These are phyloP conservation scores for Deuterostichococcus epilithicus DNA, from an alignment of 139 green algal species.

Conservation along the genomic window DNA sequence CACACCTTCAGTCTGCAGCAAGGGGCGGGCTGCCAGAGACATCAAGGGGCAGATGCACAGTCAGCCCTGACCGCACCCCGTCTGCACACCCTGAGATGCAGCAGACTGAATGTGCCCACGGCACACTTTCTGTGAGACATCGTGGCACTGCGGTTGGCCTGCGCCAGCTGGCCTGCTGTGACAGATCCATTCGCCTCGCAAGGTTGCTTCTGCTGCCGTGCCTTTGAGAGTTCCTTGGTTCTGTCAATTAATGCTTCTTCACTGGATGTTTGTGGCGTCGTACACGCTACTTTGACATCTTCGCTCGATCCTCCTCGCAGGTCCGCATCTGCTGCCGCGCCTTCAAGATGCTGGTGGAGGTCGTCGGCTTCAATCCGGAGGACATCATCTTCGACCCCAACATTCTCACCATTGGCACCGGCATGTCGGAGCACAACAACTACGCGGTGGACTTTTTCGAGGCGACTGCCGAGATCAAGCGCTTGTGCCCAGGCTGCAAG, in stretches of 20 bases:
- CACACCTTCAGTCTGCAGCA: too few species aligned
- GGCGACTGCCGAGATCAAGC: conserved; percentile 91
- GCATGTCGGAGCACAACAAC: conserved; percentile 98
- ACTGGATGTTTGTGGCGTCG: too few species aligned
- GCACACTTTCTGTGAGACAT: too few species aligned
- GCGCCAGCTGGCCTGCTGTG: too few species aligned
- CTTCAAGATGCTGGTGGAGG: conserved; percentile 92
- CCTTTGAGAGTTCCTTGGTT: too few species aligned
- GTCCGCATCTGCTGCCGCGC: conserved; percentile 91
- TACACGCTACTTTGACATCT: neutral
- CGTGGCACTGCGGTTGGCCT: too few species aligned
- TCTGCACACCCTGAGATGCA: conserved; percentile 8
- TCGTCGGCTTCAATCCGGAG: conserved; percentile 91
- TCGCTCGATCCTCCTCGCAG: conserved; percentile 43
- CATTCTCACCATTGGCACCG: conserved; percentile 97
- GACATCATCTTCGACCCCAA: conserved; percentile 99
- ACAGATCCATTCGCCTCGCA: too few species aligned
- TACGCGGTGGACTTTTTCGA: conserved; percentile 98
- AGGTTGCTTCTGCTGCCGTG: too few species aligned
- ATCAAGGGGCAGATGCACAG: neutral
- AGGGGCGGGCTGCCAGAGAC: neutral
- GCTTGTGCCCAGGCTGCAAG: conserved; percentile 88
- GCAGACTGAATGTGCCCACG: too few species aligned
- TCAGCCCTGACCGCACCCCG: neutral
- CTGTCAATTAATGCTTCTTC: too few species aligned